Evolutionary conservation across 2,329 filamentous ascomycete species (phyloP).

Genomic region (Calonectria hawksworthii): DNA sequence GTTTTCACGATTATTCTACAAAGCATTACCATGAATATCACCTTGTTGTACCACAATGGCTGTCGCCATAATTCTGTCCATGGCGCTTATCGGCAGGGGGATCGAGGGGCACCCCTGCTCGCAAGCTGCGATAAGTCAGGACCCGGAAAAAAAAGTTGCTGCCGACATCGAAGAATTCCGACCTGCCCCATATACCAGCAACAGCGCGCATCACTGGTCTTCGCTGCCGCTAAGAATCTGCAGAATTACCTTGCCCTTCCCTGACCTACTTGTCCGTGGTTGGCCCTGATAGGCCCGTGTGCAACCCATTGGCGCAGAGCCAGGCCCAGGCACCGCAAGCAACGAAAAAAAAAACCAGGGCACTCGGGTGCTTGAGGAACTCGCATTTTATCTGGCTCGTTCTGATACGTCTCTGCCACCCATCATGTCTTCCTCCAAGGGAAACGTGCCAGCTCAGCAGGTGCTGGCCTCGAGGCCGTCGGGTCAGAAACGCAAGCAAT

Average conservation of each 20-base stretch:
- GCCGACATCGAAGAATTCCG: constrained; percentile 38
- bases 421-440: constrained; percentile 60
- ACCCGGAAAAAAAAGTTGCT: constrained; percentile 48
- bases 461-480: constrained; percentile 74
- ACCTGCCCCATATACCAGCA: constrained; percentile 35
- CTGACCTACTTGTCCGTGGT: constrained; percentile 24
- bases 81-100: constrained; percentile 17
- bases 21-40: neutral
- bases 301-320: constrained; percentile 28
- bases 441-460: constrained; percentile 60
- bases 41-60: neutral
- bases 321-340: constrained; percentile 32
- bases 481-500: constrained; percentile 72
- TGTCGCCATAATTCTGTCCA: constrained; percentile 38
- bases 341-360: constrained; percentile 39
- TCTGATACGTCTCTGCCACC: constrained; percentile 34
- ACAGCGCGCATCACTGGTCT: constrained; percentile 39
- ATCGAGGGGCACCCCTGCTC: constrained; percentile 36
- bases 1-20: neutral
- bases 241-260: constrained; percentile 33
- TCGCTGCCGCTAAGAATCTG: constrained; percentile 36
- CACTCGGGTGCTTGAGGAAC: constrained; percentile 22
- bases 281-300: constrained; percentile 32
- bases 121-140: constrained; percentile 41
- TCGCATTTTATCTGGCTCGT: constrained; percentile 20